These are phyloP conservation scores for Penicillium expansum DNA, from an alignment of 2,329 filamentous ascomycete species.

Conservation along the genomic window DNA sequence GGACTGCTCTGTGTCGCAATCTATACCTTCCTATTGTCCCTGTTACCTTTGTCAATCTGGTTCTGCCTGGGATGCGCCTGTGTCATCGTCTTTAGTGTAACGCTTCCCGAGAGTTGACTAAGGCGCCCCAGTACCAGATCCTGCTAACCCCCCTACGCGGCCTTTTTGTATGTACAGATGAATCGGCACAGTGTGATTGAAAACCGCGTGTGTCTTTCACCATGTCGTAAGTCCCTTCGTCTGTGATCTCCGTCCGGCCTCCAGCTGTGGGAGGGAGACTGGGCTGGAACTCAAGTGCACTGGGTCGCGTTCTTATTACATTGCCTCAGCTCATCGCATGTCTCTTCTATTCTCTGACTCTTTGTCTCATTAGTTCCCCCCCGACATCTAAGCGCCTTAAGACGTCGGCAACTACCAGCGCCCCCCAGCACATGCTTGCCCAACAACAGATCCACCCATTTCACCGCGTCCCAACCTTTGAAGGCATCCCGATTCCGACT, in stretches of 20 bases:
- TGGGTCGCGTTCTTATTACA: conserved; percentile 11
- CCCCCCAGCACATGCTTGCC: conserved; percentile 37
- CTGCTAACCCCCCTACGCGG: conserved; percentile 34
- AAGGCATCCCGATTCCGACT: conserved; percentile 42
- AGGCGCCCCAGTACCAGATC: conserved; percentile 34
- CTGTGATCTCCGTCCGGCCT: conserved; percentile 25
- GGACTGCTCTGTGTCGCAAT: conserved; percentile 11
- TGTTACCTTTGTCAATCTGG: conserved; percentile 23
- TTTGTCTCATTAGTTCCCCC: conserved; percentile 33
- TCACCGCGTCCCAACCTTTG: conserved; percentile 35
- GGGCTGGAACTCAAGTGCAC: conserved; percentile 11
- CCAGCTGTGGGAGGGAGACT: conserved; percentile 24
- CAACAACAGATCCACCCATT: conserved; percentile 41
- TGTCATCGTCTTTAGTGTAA: conserved; percentile 41
- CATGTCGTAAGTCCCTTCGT: conserved; percentile 42
- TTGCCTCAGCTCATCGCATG: conserved; percentile 4
- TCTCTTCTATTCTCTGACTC: conserved; percentile 10
- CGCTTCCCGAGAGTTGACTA: conserved; percentile 33
- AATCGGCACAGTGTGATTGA: conserved; percentile 37
- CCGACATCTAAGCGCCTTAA: conserved; percentile 45
- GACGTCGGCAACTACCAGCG: conserved; percentile 36
- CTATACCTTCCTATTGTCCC: conserved; percentile 4
- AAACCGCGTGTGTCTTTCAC: conserved; percentile 33
- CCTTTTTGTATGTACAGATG: conserved; percentile 40
- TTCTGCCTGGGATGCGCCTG: conserved; percentile 38